These are phyloP conservation scores for Aethionema arabicum DNA, from an alignment of 345 rosid genomes.

Conservation along the genomic window DNA sequence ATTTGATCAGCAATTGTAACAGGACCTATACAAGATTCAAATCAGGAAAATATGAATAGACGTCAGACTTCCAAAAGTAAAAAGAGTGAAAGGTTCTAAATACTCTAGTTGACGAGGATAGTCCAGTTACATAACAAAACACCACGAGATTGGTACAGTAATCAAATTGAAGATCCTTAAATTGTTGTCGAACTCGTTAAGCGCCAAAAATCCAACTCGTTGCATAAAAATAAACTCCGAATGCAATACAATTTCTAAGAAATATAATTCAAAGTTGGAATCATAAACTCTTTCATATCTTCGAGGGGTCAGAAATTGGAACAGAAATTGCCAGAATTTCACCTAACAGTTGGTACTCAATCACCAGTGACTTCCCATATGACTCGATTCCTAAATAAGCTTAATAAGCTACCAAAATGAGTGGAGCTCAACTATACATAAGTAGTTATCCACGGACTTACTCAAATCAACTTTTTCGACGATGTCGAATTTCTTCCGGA, in stretches of 20 bases:
- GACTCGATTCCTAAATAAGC: background rate
- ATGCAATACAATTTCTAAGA: background rate
- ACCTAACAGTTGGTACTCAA: background rate
- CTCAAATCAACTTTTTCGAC: conserved; percentile 81
- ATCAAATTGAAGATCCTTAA: background rate
- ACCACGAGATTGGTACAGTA: background rate
- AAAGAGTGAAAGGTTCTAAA: background rate
- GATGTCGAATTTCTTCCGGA: conserved; percentile 78
- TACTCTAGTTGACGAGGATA: background rate
- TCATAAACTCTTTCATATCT: too few species aligned
- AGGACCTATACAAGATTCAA: conserved; percentile 60
- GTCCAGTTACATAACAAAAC: background rate
- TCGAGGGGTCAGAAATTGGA: background rate
- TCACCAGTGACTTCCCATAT: conserved; percentile 10
- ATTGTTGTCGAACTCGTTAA: background rate
- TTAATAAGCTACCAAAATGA: background rate
- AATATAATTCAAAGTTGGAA: too few species aligned
- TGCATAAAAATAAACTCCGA: background rate
- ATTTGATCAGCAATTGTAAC: conserved; percentile 90
- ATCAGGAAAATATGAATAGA: background rate
- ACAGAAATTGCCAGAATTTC: background rate
- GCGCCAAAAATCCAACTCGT: background rate
- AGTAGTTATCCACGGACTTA: conserved; percentile 34
- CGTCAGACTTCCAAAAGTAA: background rate
- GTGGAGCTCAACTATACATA: background rate